Conservation (phyloP, 371 early-diverging fungal species). For the Mucor irregularis region DNA sequence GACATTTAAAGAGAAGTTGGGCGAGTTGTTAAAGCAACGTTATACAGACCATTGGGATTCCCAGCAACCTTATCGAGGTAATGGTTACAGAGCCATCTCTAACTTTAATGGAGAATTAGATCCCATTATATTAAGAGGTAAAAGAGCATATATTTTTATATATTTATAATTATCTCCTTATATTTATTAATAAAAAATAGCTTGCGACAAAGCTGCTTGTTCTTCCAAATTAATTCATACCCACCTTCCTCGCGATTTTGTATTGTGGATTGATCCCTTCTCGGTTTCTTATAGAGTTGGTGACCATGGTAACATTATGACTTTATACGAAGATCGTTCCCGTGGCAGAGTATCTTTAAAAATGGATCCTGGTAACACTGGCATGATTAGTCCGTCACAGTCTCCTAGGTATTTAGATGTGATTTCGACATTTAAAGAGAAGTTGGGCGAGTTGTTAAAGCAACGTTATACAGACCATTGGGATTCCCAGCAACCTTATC, state of each 20-base stretch:
- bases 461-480: constrained; percentile 63
- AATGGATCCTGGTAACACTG: constrained; percentile 25
- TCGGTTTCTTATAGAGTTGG: constrained; percentile 74
- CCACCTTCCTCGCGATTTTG: constrained; percentile 69
- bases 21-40: constrained; percentile 33
- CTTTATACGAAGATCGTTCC: constrained; percentile 65
- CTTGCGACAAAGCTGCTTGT: constrained; percentile 48
- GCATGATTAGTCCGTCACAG: constrained; percentile 25
- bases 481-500: constrained; percentile 62
- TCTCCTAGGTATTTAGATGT: constrained; percentile 30
- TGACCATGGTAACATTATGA: constrained; percentile 69
- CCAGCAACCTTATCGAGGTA: constrained; percentile 63
- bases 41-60: constrained; percentile 72
- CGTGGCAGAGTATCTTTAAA: constrained; percentile 51
- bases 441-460: constrained; percentile 35
- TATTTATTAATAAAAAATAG: constrained; percentile 15
- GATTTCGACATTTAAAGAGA: constrained; percentile 37
- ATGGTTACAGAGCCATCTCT: constrained; percentile 74
- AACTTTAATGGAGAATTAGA: constrained; percentile 69
- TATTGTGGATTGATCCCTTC: constrained; percentile 80
- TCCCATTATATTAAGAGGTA: constrained; percentile 51
- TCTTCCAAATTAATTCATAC: constrained; percentile 39
- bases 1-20: constrained; percentile 40
- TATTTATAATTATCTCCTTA: not conserved
- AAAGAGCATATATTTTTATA: not conserved